A percentile compares a stretch with the other conserved stretches of the same genome.
phyloP scores from a whole-genome alignment of 176 grass and related monocot genomes.

The Aechmea fasciata region DNA sequence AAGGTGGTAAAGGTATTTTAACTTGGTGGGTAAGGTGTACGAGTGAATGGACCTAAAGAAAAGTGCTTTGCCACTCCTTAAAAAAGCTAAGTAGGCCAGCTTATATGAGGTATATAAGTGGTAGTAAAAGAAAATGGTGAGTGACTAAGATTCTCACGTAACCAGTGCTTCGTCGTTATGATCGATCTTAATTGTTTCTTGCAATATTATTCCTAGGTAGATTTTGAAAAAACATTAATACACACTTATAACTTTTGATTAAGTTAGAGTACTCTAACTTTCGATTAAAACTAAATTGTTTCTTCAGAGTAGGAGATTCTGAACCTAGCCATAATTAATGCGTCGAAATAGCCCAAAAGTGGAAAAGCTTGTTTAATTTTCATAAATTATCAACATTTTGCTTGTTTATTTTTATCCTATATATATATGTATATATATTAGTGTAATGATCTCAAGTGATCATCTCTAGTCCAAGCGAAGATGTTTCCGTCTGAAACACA shows the following conservation, averaged over 20 bases:
- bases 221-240: slow-evolving; percentile 13
- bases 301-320: too few relatives aligned
- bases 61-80: slow-evolving; percentile 40
- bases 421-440: too few relatives aligned
- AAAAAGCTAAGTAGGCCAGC: slow-evolving; percentile 24
- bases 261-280: slow-evolving; percentile 8
- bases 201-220: not conserved
- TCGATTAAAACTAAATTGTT: too few relatives aligned
- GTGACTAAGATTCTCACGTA: slow-evolving; percentile 69
- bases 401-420: not conserved
- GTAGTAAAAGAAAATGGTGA: slow-evolving; percentile 26
- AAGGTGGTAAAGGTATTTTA: slow-evolving; percentile 4
- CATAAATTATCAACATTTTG: not conserved
- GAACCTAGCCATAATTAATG: too few relatives aligned
- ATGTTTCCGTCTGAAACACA: not conserved
- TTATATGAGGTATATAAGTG: slow-evolving; percentile 3
- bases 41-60: slow-evolving; percentile 1
- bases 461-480: not conserved
- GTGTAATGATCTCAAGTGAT: not conserved
- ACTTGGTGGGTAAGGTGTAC: slow-evolving; percentile 8
- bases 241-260: slow-evolving; percentile 7
- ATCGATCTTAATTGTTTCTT: not conserved
- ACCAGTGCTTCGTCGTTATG: slow-evolving; percentile 22
- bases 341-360: too few relatives aligned
- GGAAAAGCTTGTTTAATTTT: not conserved